These are phyloP conservation scores for Aspergillus flavus DNA, from an alignment of 2,329 filamentous ascomycete species.

Conservation along the genomic window DNA sequence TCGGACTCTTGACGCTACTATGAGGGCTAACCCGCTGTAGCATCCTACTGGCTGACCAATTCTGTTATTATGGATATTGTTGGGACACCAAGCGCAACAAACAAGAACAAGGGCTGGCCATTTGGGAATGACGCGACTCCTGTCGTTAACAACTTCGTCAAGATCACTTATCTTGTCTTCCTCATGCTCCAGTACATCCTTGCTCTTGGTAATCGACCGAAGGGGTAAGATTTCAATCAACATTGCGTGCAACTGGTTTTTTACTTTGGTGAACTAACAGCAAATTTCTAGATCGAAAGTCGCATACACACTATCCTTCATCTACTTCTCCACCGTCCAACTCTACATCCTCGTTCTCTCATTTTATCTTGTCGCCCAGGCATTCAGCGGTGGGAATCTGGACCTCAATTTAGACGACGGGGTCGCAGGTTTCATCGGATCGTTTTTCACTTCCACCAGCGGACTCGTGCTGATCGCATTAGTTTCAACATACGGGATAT, in stretches of 20 bases:
- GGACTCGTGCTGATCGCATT: constrained; percentile 95
- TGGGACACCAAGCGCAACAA: constrained; percentile 65
- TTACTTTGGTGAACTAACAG: neutral
- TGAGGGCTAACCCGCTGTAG: constrained; percentile 50
- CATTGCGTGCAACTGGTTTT: too few relatives aligned
- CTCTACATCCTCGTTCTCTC: constrained; percentile 87
- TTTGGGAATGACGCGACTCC: constrained; percentile 87
- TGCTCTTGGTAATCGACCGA: constrained; percentile 92
- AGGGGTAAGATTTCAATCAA: constrained; percentile 60
- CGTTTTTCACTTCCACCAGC: constrained; percentile 80
- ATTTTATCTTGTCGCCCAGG: constrained; percentile 80
- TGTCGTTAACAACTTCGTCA: constrained; percentile 85
- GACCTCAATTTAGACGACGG: constrained; percentile 68
- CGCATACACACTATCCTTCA: constrained; percentile 63
- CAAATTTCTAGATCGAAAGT: constrained; percentile 1
- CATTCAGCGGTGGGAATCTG: constrained; percentile 65
- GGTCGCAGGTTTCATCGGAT: constrained; percentile 67
- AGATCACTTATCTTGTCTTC: constrained; percentile 90
- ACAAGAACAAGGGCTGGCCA: constrained; percentile 72
- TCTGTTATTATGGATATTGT: constrained; percentile 97
- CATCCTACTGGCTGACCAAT: constrained; percentile 96
- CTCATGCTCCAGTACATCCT: constrained; percentile 94
- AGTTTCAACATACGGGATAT: constrained; percentile 91
- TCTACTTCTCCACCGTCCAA: constrained; percentile 91
- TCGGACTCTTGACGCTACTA: neutral